Percentiles rank a stretch among this genome's conserved stretches.
These are phyloP conservation scores for Rhododendron ferrugineum DNA, from an alignment of 148 eudicot genomes.

Conservation along the genomic window DNA sequence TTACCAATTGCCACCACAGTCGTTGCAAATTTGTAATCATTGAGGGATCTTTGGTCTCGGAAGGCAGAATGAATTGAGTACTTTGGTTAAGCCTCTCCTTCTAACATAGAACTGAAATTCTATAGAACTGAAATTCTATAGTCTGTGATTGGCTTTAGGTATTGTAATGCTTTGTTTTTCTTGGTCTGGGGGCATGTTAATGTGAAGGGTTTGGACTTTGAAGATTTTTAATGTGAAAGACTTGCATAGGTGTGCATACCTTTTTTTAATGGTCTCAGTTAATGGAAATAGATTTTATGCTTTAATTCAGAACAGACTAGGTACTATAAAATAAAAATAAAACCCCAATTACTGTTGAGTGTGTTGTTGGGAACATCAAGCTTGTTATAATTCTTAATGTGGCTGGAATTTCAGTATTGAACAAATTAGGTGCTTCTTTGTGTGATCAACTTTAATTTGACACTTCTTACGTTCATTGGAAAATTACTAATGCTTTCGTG, in stretches of 20 bases:
- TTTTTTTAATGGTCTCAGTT: neutral
- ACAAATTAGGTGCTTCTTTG: neutral
- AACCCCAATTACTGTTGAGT: neutral
- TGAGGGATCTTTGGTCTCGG: neutral
- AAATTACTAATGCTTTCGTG: slow-evolving; percentile 6
- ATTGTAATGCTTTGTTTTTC: neutral
- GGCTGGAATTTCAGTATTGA: neutral
- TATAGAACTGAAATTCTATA: neutral
- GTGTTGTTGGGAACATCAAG: neutral
- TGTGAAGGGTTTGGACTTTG: neutral
- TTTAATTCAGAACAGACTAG: neutral
- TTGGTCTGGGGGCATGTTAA: neutral
- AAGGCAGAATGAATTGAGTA: neutral
- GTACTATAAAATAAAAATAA: neutral
- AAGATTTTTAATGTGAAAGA: neutral
- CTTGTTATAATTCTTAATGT: neutral
- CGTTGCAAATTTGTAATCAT: neutral
- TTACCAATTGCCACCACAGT: neutral
- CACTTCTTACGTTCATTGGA: neutral
- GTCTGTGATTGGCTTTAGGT: neutral
- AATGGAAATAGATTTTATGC: neutral
- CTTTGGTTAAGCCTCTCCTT: neutral
- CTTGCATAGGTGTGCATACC: neutral
- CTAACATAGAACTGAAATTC: neutral
- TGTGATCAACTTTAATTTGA: neutral